These are phyloP conservation scores for Phascolomyces articulosus DNA, from an alignment of 371 early-diverging fungal species.

Conservation along the genomic window DNA sequence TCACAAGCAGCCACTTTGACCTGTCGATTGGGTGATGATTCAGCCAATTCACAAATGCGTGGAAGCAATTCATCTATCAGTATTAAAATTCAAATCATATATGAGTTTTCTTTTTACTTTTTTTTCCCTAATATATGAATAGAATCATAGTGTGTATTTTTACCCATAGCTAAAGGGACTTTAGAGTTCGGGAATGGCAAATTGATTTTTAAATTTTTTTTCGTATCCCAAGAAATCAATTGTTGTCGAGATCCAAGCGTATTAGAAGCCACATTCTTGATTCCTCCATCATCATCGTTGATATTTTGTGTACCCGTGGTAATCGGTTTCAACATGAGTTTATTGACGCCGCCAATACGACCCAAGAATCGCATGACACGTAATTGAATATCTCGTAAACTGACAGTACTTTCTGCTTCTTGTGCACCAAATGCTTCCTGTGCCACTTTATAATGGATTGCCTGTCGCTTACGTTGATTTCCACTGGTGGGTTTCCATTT, in stretches of 20 bases:
- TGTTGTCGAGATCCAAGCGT: neutral
- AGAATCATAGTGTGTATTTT: too few species aligned
- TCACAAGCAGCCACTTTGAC: conserved; percentile 81
- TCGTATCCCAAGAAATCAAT: conserved; percentile 66
- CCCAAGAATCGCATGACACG: conserved; percentile 71
- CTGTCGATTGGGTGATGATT: conserved; percentile 73
- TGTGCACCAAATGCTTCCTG: conserved; percentile 22
- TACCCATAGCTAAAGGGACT: conserved; percentile 69
- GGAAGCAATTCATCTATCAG: conserved; percentile 81
- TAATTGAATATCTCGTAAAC: conserved; percentile 54
- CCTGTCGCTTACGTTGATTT: conserved; percentile 16
- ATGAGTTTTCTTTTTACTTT: too few species aligned
- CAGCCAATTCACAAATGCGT: conserved; percentile 74
- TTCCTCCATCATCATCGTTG: conserved; percentile 5
- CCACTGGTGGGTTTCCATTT: conserved; percentile 16
- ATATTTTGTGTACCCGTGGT: neutral
- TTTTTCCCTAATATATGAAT: too few species aligned
- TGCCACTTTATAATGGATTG: conserved; percentile 14
- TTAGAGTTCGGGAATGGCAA: conserved; percentile 73
- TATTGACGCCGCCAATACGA: conserved; percentile 65
- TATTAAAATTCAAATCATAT: too few species aligned
- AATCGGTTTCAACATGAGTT: conserved; percentile 44
- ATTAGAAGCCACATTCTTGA: neutral
- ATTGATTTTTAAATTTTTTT: conserved; percentile 49
- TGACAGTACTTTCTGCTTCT: conserved; percentile 11